Base-by-base conservation (phyloP, 768 basidiomycete species). In the Phlegmacium glaucopus region DNA sequence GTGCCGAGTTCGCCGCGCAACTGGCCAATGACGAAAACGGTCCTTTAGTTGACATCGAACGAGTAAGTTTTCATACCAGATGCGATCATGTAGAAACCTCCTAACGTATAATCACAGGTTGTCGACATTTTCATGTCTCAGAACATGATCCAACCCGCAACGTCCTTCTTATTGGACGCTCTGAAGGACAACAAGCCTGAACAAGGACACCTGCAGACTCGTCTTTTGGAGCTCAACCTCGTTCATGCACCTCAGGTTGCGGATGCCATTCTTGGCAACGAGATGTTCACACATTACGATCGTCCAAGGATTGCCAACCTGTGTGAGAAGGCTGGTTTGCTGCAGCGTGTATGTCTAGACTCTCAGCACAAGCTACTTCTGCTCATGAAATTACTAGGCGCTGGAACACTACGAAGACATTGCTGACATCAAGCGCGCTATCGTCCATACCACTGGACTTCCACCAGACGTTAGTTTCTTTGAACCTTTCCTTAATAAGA, bases 121-220 rank as follows among this genome's bases (percentile, higher is more conserved):
- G 94, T 97, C 50, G 96, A 99, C 60, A 96, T 98, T 59, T 98
- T 99, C 76, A 96, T 97, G 93, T 88, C 89, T 0, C 94, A 96
- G 64, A 98, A 97, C 71, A 92, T 98, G 93, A 94, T 98, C 48
- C 96, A 98, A 66, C 95, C 94, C 15, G 96, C 96, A 5, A 99
- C 96, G 0, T 94, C 93, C 1, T 98, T 99, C 85, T 73, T 98
- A 40, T 72, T 99, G 49, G 96, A 98, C 61, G 96, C 94, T 16
- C 76, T 99, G 58, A 98, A 99, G 74, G 96, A 99, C 47, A 98
- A 99, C 75, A 89, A 89, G 63, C 90, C 94, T 0, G 96, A 99
- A 66, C 95, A 99, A 62, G 95, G 83, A 0, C 93, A 87, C 55
- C 73, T 99, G 11, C 96, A 99, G 69, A 99, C 96, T 0, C 87